Base-by-base conservation (phyloP, 2,329 filamentous ascomycete genomes). In the Lachnellula suecica region DNA sequence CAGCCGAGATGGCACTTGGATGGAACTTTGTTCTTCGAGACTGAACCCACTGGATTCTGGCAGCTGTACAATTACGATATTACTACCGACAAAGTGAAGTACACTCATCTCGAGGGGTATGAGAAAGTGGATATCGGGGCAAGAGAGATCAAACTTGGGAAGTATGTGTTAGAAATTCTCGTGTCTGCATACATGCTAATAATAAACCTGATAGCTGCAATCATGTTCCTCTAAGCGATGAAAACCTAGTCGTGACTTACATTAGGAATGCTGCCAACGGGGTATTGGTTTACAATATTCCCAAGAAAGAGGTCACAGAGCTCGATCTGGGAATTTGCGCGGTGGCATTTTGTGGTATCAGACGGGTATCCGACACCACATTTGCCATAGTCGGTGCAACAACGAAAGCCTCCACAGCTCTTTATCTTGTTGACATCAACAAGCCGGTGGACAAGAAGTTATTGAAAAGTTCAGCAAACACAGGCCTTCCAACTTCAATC, bases 1-100 rank as follows among this genome's bases (percentile, higher is more conserved):
- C 77, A 82, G 58, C 76, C 78, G 5, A 71, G 72, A 58, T 82
- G 79, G 79, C 71, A 72, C 2, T 64, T 69, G 0, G 76, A 81
- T 60, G 77, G 74, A 1, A 68, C 67, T 9, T 60, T 82, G 2
- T 78, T 75, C 54, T 81, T 76, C 56, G 68, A 68, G 2, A 74
- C 74, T 45, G 79, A 82, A 61, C 62, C 61, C 1, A 70, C 65
- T 2, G 73, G 73, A 1, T 79, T 73, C 53, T 75, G 76, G 51
- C 76, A 78, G 51, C 63, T 82, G 7, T 79, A 75, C 54, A 67
- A 68, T 1, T 63, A 72, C n/a, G 52, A 54, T 3, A 64, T 68
- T 1, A 65, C 62, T 1, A 54, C 60, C 5, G 51, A 65, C 4
- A 49, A 63, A 7, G 59, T 69, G 0, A 48, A 57, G 9, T 63